A percentile compares a stretch with the other conserved stretches of the same genome.
Evolutionary conservation across 805 yeast genomes (phyloP).

Genomic region (Wickerhamiella kurtzmanii): DNA sequence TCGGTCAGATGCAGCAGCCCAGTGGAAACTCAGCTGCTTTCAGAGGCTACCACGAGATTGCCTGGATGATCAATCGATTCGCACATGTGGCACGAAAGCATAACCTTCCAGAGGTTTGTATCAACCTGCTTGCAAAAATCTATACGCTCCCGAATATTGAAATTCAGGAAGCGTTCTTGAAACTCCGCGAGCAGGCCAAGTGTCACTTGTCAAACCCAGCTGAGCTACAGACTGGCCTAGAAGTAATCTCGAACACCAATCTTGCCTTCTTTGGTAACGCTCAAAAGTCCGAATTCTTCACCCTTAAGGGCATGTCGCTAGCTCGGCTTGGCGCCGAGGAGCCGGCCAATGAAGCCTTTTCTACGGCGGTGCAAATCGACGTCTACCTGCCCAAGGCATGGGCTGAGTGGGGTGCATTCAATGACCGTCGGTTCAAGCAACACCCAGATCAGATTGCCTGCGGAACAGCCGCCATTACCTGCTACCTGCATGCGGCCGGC

Average conservation of each 20-base stretch:
- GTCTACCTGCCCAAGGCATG: conserved; percentile 91
- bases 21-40: conserved; percentile 77
- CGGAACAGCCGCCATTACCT: conserved; percentile 89
- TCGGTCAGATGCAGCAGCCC: conserved; percentile 64
- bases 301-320: conserved; percentile 94
- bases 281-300: conserved; percentile 95
- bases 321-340: conserved; percentile 82
- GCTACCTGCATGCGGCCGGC: conserved; percentile 96
- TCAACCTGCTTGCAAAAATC: conserved; percentile 80
- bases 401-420: conserved; percentile 99
- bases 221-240: conserved; percentile 88
- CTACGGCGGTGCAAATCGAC: conserved; percentile 94
- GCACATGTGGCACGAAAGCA: conserved; percentile 98
- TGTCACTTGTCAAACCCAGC: conserved; percentile 88
- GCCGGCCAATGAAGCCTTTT: conserved; percentile 95
- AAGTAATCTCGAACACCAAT: conserved; percentile 92
- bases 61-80: conserved; percentile 95
- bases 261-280: conserved; percentile 92
- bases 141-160: conserved; percentile 95
- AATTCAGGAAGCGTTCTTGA: conserved; percentile 93
- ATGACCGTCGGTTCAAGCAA: conserved; percentile 76
- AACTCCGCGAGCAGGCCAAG: conserved; percentile 91
- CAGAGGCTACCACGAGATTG: conserved; percentile 96
- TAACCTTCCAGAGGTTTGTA: conserved; percentile 92
- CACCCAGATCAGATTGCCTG: conserved; percentile 64